Evolutionary conservation across 805 yeast genomes (phyloP), one percentile per base, ranked within the genome.

Genomic region (Yamadazyma akitaensis): DNA sequence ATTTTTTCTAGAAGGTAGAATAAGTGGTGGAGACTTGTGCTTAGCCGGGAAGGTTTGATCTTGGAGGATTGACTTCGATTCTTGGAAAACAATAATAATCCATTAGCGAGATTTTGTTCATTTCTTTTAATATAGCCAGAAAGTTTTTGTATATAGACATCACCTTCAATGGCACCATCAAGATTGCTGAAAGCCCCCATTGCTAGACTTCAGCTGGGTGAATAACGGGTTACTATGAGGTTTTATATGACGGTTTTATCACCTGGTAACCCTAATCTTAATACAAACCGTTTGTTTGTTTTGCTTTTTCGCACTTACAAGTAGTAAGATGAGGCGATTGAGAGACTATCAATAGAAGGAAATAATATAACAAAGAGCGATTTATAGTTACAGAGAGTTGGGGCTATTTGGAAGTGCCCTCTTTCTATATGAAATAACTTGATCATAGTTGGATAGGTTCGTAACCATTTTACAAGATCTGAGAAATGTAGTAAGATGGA

Each of bases 11-110:
- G 61, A 18, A 82, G 68, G 54, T 76, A 82, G 57, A 79, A 83
- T 25, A 82, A 65, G 58, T 83, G 88, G 59, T 82, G 88, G 24
- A 81, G 65, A 14, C 86, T 80, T 43, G 83, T 65, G 12, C 79
- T 75, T 18, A 83, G 65, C 48, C 86, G 63, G 12, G 79, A 75
- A 0, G 85, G 84, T 54, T 80, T 81, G 33, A 61, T 58, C 44
- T 61, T 65, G 25, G 61, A 33, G 17, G 47, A 36, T 25, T 58
- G 44, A 9, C 1, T 13, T 38, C 57, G 51, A 34, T 53, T 59
- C 52, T 76, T 79, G 53, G 77, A 74, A 56, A 77, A 79, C 16
- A 80, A 78, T 30, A 79, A 63, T 26, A 80, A 64, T 1, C 84
- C 84, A 53, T 80, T 80, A 14, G 84, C 84, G 24, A 80, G 65